Evolutionary conservation across 2,329 filamentous ascomycete genomes (phyloP).

Genomic region (Harringtonia aguacate): DNA sequence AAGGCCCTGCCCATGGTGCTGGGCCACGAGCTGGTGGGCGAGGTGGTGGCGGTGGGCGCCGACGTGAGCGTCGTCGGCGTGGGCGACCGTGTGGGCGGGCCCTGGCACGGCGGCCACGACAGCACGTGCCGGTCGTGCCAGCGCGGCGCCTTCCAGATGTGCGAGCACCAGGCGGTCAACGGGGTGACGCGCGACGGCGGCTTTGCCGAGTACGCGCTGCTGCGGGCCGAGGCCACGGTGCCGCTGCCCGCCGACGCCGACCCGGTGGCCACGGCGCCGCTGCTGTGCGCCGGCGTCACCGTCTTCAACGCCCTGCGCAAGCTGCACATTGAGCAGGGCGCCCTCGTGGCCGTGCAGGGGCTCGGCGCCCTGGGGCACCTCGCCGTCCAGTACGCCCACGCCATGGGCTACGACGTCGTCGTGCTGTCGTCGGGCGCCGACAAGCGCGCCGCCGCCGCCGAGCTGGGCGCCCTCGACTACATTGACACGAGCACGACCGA

Average conservation of each 20-base stretch:
- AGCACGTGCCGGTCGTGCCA: conserved; percentile 51
- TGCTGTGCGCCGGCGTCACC: conserved; percentile 56
- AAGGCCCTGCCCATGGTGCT: conserved; percentile 50
- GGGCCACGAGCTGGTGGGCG: conserved; percentile 64
- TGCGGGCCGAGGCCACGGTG: conserved; percentile 50
- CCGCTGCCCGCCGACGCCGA: conserved; percentile 41
- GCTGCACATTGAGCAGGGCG: conserved; percentile 39
- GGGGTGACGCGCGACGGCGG: conserved; percentile 58
- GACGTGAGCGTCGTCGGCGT: conserved; percentile 46
- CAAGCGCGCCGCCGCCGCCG: conserved; percentile 57
- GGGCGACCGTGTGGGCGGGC: conserved; percentile 56
- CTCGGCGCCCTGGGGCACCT: conserved; percentile 69
- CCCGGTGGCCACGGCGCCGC: conserved; percentile 42
- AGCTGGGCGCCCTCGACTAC: conserved; percentile 51
- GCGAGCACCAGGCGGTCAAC: conserved; percentile 50
- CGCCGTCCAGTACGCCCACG: conserved; percentile 63
- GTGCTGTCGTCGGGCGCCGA: conserved; percentile 52
- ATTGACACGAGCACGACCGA: conserved; percentile 45
- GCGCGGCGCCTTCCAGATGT: conserved; percentile 57
- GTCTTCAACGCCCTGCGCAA: conserved; percentile 50
- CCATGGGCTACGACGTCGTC: conserved; percentile 66
- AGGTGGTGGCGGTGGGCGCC: conserved; percentile 49
- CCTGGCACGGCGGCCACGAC: conserved; percentile 61
- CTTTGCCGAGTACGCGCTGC: conserved; percentile 52
- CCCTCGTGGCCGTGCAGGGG: conserved; percentile 51